Evolutionary conservation across 495 filamentous ascomycete species (phyloP), one percentile per base, ranked within the genome.

Genomic region (Lophiotrema nucula): DNA sequence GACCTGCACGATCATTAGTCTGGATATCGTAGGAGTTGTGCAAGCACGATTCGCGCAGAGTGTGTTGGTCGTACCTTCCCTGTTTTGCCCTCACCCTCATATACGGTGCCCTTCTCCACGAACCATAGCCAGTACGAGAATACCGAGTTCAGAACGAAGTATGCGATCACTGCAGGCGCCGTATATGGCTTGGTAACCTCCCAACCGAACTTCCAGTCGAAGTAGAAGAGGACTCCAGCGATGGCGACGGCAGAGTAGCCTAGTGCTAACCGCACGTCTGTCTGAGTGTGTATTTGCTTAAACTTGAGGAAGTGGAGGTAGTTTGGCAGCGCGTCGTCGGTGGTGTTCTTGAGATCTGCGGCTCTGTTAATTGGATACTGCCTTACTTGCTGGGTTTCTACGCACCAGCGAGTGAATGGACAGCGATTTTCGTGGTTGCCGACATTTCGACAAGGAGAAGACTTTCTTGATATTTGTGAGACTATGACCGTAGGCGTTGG

Each of bases 331-430:
- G 90, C 89, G 68, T 98, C 93, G 77, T 98, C 93, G 67, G 86
- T 88, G 18, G 91, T 95, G 70, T 95, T 95, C 74, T 97, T 97
- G 53, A 98, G 86, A 70, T 96, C 93, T 96, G 67, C 41, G 39
- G 45, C 31, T 26, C 47, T 39, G 46, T 31, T 24, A 42, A 35
- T 15, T 35, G 31, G 31, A 35, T 15, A 15, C 8, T 8, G 31
- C 8, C 15, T 35, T 35, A 35, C 31, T 8, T 8, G 31, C 31
- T 15, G 31, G 31, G 15, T 45, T 15, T 25, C 18, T 77, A 83
- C 85, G 85, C n/a, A n/a, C n/a, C n/a, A 43, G 85, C 74, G 42
- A 88, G 73, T 45, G 86, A 88, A 71, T 89, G 80, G 49, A 88
- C 83, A 6, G 80, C 72, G 37, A 90, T 85, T 57, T 83, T 85